Evolutionary conservation across 352 stramenopile species (phyloP), one percentile per base, ranked within the genome.

Genomic region (Pythium graminicola): DNA sequence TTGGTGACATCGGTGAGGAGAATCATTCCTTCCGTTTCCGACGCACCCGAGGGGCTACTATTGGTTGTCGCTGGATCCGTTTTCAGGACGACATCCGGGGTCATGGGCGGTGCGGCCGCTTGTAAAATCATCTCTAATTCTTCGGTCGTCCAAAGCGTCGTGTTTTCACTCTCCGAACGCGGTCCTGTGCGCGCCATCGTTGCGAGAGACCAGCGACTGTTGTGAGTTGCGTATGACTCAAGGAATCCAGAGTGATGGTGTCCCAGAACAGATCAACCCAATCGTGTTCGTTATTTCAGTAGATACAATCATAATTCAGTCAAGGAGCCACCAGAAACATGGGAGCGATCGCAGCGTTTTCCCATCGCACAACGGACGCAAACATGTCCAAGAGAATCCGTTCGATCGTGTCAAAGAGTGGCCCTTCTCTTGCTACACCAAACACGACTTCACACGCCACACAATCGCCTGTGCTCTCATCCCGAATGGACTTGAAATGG

Each of bases 371-470:
- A 27, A 57, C 48, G 11, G 22, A 50, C 22, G 48, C 40, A n/a
- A 64, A 64, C 14, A 36, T 54, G 11, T 43, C 48, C 10, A 64
- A 17, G 6, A 64, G 33, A 31, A 64, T 54, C 16, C 54, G 32
- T 4, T 50, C 41, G 35, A 57, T 44, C 27, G 41, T 54, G 3
- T 32, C 32, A 4, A 36, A 51, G 20, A 52, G 48, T 10, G n/a
- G 29, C 6, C 39, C 29, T 3, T 20, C n/a, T n/a, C 53, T 42
- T 3, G 47, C 48, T 2, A 73, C 71, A 32, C 76, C 73, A 26
- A 81, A 83, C 29, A 64, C 62, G 41, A 85, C 65, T 47, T 83
- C 62, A 17, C 60, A 72, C 29, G 65, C 69, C 0, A 55, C 64
- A 6, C 54, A 39, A 20, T 40, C 33, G 8, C 66, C 73, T 14